A percentile compares a stretch with the other conserved stretches of the same genome.
phyloP scores from a whole-genome alignment of 768 basidiomycete species.

The Lactarius pseudohatsudake region DNA sequence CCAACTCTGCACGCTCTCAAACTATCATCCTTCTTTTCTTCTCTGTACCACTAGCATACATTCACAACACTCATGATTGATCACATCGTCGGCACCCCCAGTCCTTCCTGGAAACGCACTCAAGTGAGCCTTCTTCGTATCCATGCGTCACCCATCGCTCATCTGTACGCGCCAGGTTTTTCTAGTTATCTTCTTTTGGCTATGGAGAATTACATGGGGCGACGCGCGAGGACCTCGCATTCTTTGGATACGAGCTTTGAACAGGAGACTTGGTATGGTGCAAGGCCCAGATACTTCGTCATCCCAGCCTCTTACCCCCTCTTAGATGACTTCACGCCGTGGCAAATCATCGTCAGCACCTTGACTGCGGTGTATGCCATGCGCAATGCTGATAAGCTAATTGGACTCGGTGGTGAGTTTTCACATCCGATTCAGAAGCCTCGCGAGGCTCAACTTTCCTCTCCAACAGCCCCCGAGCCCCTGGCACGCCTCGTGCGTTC shows the following conservation, averaged over 20 bases:
- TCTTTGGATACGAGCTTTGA: conserved; percentile 60
- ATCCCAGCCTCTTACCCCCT: not conserved
- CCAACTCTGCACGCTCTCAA: not conserved
- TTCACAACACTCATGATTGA: conserved; percentile 70
- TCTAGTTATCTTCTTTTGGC: conserved; percentile 89
- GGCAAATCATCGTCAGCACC: conserved; percentile 88
- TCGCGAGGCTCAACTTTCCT: conserved; percentile 14
- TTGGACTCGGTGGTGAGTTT: conserved; percentile 74
- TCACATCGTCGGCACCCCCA: conserved; percentile 86
- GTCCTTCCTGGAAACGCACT: conserved; percentile 83
- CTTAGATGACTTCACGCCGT: conserved; percentile 84
- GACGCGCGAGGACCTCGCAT: conserved; percentile 62
- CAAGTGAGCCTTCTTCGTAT: conserved; percentile 50
- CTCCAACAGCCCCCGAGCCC: conserved; percentile 80
- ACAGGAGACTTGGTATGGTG: conserved; percentile 58
- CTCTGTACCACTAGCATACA: conserved; percentile 20
- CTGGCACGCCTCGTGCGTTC: conserved; percentile 75
- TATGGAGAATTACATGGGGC: conserved; percentile 73
- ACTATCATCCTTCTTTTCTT: conserved; percentile 17
- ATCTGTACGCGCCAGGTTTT: conserved; percentile 58
- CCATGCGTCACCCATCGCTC: conserved; percentile 6
- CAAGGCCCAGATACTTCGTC: not conserved
- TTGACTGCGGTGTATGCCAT: conserved; percentile 82
- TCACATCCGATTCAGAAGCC: conserved; percentile 17
- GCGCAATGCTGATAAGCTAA: conserved; percentile 79